Conservation (phyloP, 1,284 basidiomycete species). For the Rhodofomes roseus region DNA sequence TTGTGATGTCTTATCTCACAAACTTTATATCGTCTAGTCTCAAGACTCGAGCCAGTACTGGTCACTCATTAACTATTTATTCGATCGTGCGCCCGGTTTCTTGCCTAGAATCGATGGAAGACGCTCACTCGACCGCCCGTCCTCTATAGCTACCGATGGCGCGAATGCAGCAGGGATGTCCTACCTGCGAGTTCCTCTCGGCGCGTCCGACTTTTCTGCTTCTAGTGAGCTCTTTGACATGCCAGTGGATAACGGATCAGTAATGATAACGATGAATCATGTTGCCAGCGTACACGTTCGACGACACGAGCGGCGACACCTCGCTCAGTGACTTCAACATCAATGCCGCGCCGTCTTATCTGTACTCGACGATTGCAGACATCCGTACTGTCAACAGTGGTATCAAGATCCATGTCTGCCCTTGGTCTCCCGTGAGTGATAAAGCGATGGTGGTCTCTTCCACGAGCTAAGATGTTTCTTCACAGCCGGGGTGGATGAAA, state of each 20-base stretch:
- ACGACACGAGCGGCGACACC: constrained; percentile 41
- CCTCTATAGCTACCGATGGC: neutral
- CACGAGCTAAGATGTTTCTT: neutral
- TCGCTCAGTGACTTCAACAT: constrained; percentile 39
- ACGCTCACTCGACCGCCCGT: neutral
- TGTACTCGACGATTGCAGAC: constrained; percentile 43
- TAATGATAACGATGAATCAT: neutral
- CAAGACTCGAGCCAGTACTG: neutral
- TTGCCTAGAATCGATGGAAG: neutral
- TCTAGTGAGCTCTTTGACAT: constrained; percentile 11
- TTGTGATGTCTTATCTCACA: neutral
- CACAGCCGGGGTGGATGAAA: constrained; percentile 53
- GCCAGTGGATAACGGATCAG: no score
- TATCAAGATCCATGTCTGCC: constrained; percentile 41
- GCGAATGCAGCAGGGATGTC: neutral
- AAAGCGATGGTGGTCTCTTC: neutral
- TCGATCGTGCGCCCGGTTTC: neutral
- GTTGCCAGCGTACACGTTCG: constrained; percentile 42
- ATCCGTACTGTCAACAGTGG: constrained; percentile 40
- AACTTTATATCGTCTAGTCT: neutral
- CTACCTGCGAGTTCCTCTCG: neutral
- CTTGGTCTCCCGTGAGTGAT: constrained; percentile 48
- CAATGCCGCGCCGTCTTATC: constrained; percentile 38
- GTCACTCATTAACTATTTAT: neutral
- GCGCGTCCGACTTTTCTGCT: constrained; percentile 35